Conservation (phyloP, 768 basidiomycete species). For the Tylopilus cervinicoccineus region DNA sequence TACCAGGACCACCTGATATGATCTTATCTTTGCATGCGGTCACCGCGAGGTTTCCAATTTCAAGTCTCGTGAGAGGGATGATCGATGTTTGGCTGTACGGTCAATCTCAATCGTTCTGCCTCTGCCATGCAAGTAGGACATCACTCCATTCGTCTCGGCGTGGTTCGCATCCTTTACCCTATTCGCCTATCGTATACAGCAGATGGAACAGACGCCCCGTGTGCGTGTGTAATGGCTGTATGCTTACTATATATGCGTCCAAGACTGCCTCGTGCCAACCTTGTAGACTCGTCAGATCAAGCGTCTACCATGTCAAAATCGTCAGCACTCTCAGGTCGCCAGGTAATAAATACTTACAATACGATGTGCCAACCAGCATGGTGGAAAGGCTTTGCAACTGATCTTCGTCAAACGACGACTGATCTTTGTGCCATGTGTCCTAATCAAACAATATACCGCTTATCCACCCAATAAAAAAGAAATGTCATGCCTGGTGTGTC, state of each 20-base stretch:
- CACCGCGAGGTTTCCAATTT: constrained; percentile 22
- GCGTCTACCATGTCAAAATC: constrained; percentile 17
- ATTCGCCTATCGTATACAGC: background rate
- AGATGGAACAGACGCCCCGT: background rate
- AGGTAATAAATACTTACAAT: constrained; percentile 50
- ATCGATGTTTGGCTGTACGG: too few relatives aligned
- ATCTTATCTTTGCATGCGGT: constrained; percentile 22
- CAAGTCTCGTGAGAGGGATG: constrained; percentile 8
- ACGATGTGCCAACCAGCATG: constrained; percentile 88
- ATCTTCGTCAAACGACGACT: constrained; percentile 82
- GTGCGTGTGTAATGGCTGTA: constrained; percentile 1
- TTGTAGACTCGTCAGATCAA: constrained; percentile 15
- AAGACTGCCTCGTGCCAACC: background rate
- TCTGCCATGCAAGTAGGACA: background rate
- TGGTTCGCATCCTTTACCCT: background rate
- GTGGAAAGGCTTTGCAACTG: constrained; percentile 82
- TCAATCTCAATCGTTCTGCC: constrained; percentile 3
- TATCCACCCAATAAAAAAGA: background rate
- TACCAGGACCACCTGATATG: constrained; percentile 15
- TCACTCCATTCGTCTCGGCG: background rate
- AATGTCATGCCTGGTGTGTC: constrained; percentile 56
- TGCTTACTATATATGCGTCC: background rate
- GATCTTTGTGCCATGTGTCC: constrained; percentile 93
- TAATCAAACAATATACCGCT: constrained; percentile 28
- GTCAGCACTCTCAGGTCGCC: constrained; percentile 11